Evolutionary conservation across 805 yeast species (phyloP), one percentile per base, ranked within the genome.

Genomic region (Schwanniomyces polymorphus): DNA sequence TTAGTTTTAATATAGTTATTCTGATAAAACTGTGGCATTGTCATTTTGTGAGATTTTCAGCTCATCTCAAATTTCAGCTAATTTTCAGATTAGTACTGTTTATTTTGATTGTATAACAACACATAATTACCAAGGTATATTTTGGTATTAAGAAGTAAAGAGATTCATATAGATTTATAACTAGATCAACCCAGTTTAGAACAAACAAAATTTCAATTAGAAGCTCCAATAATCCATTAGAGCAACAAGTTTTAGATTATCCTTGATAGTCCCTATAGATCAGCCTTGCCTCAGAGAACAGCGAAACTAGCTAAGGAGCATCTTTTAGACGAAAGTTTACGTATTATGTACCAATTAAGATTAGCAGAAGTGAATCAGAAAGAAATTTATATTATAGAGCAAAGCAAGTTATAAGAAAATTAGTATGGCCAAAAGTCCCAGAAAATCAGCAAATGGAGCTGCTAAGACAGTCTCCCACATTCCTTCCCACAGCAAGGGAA

Each of bases 381-480:
- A 7, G 17, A 31, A 33, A 11, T 27, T n/a, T 40, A 25, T 25
- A 38, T 26, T n/a, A 31, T 31, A 31, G 34, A 31, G 10, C 34
- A 31, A 31, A 31, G 18, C 25, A 35, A n/a, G 7, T 35, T 21
- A 35, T 18, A 21, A 18, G 27, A 35, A 17, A 35, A 18, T 3
- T 5, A 35, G 4, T 6, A 66, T 67, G 72, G 69, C 69, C 29
- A 67, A 66, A 49, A 61, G 67, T 47, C 68, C 70, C 34, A 61
- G 68, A 34, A 40, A 50, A 26, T 1, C 38, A 38, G n/a, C 18
- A 7, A 28, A 18, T 33, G 27, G 35, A 17, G 17, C 31, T 11
- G 17, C 41, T 4, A 45, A 51, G 45, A 40, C 52, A 33, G 53
- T 44, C 46, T 42, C 55, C 56, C 27, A 47, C 44, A 40, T 43